Evolutionary conservation across 768 basidiomycete species (phyloP).

Genomic region (Chalciporus piperatus): DNA sequence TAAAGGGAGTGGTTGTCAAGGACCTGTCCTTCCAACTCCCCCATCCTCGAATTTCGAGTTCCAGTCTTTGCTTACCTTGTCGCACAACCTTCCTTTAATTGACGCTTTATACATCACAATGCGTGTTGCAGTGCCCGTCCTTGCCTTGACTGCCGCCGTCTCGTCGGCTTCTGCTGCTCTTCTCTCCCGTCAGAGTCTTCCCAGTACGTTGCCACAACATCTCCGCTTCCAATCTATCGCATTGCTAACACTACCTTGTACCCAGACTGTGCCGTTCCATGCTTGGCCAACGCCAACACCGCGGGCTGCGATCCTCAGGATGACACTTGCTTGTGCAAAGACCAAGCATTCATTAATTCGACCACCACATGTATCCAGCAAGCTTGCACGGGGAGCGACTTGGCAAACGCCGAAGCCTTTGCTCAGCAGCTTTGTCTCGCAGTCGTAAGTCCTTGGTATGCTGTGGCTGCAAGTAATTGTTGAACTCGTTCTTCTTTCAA

Average conservation of each 20-base stretch:
- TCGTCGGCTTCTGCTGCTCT: conserved; percentile 18
- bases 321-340: conserved; percentile 57
- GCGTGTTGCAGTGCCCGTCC: conserved; percentile 15
- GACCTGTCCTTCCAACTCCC: conserved; percentile 25
- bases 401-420: conserved; percentile 38
- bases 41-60: conserved; percentile 20
- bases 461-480: background rate
- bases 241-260: background rate
- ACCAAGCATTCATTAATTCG: conserved; percentile 40
- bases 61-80: background rate
- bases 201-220: conserved; percentile 17
- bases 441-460: conserved; percentile 42
- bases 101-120: conserved; percentile 5
- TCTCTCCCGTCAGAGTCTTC: conserved; percentile 18
- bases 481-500: conserved; percentile 21
- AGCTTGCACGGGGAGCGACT: conserved; percentile 48
- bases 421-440: conserved; percentile 44
- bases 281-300: conserved; percentile 43
- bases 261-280: conserved; percentile 51
- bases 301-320: conserved; percentile 49
- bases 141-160: conserved; percentile 12
- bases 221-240: background rate
- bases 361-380: conserved; percentile 48
- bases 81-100: background rate
- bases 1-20: background rate